Conservation (phyloP, 2,329 filamentous ascomycete genomes). For the Aspergillus uvarum region DNA sequence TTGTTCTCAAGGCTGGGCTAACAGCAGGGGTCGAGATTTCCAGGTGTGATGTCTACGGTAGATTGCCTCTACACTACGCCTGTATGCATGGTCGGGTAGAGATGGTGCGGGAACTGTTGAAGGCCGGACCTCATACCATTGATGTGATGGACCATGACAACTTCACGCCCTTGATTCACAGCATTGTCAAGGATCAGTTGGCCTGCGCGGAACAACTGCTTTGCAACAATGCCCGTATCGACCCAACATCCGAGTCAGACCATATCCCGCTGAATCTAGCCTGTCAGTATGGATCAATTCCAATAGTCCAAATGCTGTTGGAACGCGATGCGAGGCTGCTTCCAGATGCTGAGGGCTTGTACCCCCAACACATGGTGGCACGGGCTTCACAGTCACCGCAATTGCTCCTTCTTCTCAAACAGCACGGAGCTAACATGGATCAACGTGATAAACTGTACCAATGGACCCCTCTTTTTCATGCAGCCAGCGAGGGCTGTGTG, state of each 20-base stretch:
- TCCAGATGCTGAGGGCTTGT: constrained; percentile 94
- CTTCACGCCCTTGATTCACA: constrained; percentile 92
- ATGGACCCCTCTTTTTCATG: constrained; percentile 95
- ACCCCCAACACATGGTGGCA: constrained; percentile 94
- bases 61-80: constrained; percentile 91
- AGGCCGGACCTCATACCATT: constrained; percentile 70
- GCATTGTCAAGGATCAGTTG: constrained; percentile 83
- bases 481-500: constrained; percentile 92
- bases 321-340: constrained; percentile 77
- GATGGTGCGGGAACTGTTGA: constrained; percentile 73
- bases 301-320: constrained; percentile 81
- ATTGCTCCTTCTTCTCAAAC: constrained; percentile 74
- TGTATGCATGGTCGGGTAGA: constrained; percentile 89
- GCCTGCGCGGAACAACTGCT: constrained; percentile 78
- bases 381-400: constrained; percentile 80
- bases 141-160: constrained; percentile 93
- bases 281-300: constrained; percentile 85
- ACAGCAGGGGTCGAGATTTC: constrained; percentile 71
- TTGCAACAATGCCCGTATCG: constrained; percentile 74
- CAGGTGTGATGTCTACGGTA: constrained; percentile 86
- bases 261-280: constrained; percentile 93
- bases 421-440: constrained; percentile 85
- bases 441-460: constrained; percentile 94
- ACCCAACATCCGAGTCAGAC: constrained; percentile 81
- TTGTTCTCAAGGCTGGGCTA: constrained; percentile 76